Percentiles rank a stretch among this genome's conserved stretches.
These are phyloP conservation scores for Epichloe scottii DNA, from an alignment of 2,329 filamentous ascomycete species.

Conservation along the genomic window DNA sequence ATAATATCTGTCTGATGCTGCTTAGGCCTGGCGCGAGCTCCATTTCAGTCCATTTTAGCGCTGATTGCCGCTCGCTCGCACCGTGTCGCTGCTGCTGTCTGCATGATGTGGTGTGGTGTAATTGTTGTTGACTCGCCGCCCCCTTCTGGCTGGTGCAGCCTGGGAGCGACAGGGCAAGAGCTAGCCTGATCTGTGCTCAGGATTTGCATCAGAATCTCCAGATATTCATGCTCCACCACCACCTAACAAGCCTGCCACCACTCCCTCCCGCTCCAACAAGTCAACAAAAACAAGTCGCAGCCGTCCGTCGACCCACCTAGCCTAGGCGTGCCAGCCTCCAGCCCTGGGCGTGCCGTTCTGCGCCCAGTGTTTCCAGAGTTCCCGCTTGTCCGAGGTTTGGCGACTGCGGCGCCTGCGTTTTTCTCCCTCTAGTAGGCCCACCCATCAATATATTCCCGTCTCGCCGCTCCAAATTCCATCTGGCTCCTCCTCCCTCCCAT, in stretches of 20 bases:
- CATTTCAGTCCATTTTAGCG: no score
- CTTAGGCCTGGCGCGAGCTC: background rate
- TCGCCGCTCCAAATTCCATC: conserved; percentile 1
- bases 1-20: no score
- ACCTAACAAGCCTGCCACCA: no score
- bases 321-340: background rate
- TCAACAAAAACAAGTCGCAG: background rate
- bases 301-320: background rate
- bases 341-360: background rate
- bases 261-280: background rate
- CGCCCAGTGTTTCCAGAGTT: background rate
- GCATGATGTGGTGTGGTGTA: no score
- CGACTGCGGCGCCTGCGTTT: conserved; percentile 4
- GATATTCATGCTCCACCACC: background rate
- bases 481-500: background rate
- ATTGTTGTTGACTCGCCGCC: no score
- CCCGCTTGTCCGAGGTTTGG: background rate
- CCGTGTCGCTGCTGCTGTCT: background rate
- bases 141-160: no score
- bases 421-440: conserved; percentile 5
- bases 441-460: conserved; percentile 7
- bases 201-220: background rate
- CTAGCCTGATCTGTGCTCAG: background rate
- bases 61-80: background rate
- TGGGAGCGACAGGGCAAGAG: background rate